A percentile compares a stretch with the other conserved stretches of the same genome.
Evolutionary conservation across 2,329 filamentous ascomycete genomes (phyloP).

Genomic region (Plenodomus biglobosus): DNA sequence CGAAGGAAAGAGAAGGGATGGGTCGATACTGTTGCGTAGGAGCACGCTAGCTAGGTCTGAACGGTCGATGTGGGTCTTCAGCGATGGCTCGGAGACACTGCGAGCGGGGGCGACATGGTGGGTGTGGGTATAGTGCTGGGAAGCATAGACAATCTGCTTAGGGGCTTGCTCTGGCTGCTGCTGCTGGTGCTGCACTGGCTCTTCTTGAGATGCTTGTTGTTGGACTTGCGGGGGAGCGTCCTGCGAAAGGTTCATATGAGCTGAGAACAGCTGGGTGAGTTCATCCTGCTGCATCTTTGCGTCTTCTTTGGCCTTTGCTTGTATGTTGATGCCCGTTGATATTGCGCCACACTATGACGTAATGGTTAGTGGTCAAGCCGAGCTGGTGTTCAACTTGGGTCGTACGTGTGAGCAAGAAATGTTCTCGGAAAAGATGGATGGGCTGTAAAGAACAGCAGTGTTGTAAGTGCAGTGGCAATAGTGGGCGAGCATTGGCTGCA

Average conservation of each 20-base stretch:
- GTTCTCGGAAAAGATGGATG: conserved; percentile 48
- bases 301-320: conserved; percentile 32
- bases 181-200: conserved; percentile 11
- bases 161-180: conserved; percentile 24
- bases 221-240: conserved; percentile 48
- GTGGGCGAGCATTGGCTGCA: conserved; percentile 45
- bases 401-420: conserved; percentile 52
- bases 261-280: conserved; percentile 75
- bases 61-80: conserved; percentile 34
- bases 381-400: conserved; percentile 6
- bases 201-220: conserved; percentile 24
- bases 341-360: conserved; percentile 50
- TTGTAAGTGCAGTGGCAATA: conserved; percentile 45
- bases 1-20: conserved; percentile 66
- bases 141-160: conserved; percentile 68
- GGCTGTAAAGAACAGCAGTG: conserved; percentile 46
- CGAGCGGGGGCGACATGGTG: conserved; percentile 58
- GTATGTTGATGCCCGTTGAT: conserved; percentile 48
- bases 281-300: conserved; percentile 71
- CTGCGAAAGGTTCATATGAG: conserved; percentile 66
- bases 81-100: conserved; percentile 32
- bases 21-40: conserved; percentile 68
- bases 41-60: conserved; percentile 60
- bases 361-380: conserved; percentile 30
- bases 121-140: conserved; percentile 83